These are phyloP conservation scores for Leccinum idahoense DNA, from an alignment of 1,284 basidiomycete species.

Conservation along the genomic window DNA sequence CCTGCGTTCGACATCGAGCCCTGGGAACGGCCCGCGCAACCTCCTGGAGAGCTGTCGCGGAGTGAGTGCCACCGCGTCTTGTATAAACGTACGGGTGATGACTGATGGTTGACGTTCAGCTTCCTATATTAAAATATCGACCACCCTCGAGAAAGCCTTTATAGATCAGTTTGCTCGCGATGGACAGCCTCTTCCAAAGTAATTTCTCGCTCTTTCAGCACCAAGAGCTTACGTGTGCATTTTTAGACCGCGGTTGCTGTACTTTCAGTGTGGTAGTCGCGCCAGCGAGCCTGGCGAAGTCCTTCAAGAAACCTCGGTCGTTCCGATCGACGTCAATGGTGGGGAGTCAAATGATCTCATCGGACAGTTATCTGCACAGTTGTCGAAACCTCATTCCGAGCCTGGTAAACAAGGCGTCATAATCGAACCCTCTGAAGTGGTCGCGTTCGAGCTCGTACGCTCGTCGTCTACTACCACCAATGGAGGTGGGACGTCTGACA, in stretches of 20 bases:
- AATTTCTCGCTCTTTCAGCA: not conserved
- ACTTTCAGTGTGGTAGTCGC: conserved; percentile 37
- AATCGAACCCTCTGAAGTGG: conserved; percentile 52
- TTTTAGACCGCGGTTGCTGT: conserved; percentile 33
- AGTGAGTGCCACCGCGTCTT: too few relatives aligned
- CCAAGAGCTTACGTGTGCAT: not conserved
- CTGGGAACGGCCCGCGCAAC: too few relatives aligned
- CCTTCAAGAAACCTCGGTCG: conserved; percentile 35
- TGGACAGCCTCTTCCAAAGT: conserved; percentile 30
- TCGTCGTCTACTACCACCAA: conserved; percentile 6
- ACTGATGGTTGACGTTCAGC: conserved; percentile 23
- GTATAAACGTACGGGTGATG: not conserved
- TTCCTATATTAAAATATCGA: conserved; percentile 34
- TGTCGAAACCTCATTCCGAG: conserved; percentile 31
- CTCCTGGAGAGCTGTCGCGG: too few relatives aligned
- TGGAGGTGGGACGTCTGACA: conserved; percentile 29
- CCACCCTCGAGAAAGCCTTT: conserved; percentile 32
- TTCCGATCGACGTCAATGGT: conserved; percentile 37
- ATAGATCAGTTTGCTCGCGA: conserved; percentile 23
- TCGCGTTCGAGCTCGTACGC: conserved; percentile 52
- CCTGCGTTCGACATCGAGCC: too few relatives aligned
- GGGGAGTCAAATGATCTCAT: conserved; percentile 51
- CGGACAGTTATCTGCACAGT: conserved; percentile 47
- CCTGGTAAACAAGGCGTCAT: conserved; percentile 47
- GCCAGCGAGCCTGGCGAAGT: conserved; percentile 29